These are phyloP conservation scores for Meyerozyma elateridarum DNA, from an alignment of 1,139 yeast species.

Conservation along the genomic window DNA sequence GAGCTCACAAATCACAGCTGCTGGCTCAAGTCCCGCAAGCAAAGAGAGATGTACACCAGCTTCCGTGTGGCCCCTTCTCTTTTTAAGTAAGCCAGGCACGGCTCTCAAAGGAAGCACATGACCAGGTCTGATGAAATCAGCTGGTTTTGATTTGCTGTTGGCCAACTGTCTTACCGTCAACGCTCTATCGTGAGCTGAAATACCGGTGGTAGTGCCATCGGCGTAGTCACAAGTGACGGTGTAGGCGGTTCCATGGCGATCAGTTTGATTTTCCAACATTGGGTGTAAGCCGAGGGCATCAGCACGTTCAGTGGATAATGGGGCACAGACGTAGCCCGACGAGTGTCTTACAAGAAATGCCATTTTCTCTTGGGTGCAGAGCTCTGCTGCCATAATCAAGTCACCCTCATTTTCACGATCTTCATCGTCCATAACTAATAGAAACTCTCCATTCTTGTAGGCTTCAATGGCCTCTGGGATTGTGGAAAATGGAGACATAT, in stretches of 20 bases:
- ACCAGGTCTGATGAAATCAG: slow-evolving; percentile 84
- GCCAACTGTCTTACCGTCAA: slow-evolving; percentile 75
- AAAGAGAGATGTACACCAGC: slow-evolving; percentile 88
- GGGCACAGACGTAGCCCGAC: slow-evolving; percentile 93
- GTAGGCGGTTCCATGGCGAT: slow-evolving; percentile 95
- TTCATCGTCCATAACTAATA: slow-evolving; percentile 95
- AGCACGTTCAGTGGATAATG: slow-evolving; percentile 73
- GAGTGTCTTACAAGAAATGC: slow-evolving; percentile 88
- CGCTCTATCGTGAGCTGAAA: slow-evolving; percentile 63
- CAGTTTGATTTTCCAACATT: slow-evolving; percentile 63
- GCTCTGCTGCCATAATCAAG: slow-evolving; percentile 84
- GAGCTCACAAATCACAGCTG: slow-evolving; percentile 89
- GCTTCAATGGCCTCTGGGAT: slow-evolving; percentile 77
- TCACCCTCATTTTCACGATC: slow-evolving; percentile 97
- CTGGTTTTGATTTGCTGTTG: slow-evolving; percentile 48
- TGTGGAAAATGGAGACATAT: slow-evolving; percentile 41
- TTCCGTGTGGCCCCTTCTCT: slow-evolving; percentile 96
- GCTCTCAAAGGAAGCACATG: slow-evolving; percentile 93
- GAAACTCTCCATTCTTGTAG: slow-evolving; percentile 77
- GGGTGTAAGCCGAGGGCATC: slow-evolving; percentile 75
- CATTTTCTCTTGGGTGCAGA: slow-evolving; percentile 79
- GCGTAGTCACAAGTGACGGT: slow-evolving; percentile 85
- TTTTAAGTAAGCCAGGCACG: slow-evolving; percentile 72
- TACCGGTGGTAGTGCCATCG: slow-evolving; percentile 35
- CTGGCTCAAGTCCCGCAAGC: slow-evolving; percentile 76